These are phyloP conservation scores for Trametes punicea DNA, from an alignment of 768 basidiomycete genomes.

Conservation along the genomic window DNA sequence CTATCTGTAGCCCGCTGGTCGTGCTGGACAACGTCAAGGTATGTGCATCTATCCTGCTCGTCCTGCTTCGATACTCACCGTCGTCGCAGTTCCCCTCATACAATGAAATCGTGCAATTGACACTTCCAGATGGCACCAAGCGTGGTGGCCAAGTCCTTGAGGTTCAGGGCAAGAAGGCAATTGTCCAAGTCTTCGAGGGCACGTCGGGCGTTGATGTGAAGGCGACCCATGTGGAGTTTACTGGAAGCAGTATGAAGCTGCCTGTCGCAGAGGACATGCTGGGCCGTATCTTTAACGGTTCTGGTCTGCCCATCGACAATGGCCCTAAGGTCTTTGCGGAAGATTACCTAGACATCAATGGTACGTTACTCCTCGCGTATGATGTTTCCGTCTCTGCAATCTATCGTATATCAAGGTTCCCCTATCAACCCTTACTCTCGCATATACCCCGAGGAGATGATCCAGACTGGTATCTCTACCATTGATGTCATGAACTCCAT, in stretches of 20 bases:
- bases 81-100: constrained; percentile 83
- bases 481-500: constrained; percentile 99
- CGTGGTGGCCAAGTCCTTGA: constrained; percentile 98
- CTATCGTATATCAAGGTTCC: constrained; percentile 55
- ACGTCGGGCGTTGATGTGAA: constrained; percentile 98
- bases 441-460: constrained; percentile 99
- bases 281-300: constrained; percentile 98
- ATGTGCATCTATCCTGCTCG: constrained; percentile 22
- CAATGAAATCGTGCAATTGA: constrained; percentile 96
- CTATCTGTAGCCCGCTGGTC: constrained; percentile 80
- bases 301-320: constrained; percentile 96
- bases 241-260: constrained; percentile 97
- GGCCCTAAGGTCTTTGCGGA: constrained; percentile 99
- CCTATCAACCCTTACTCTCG: constrained; percentile 98
- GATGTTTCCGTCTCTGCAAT: constrained; percentile 17
- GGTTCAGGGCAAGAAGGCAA: constrained; percentile 97
- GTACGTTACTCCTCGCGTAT: constrained; percentile 40
- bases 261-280: constrained; percentile 99
- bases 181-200: constrained; percentile 99
- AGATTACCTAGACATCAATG: constrained; percentile 99
- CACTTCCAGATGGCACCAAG: constrained; percentile 90
- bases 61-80: constrained; percentile 5
- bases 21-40: constrained; percentile 99
- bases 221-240: constrained; percentile 96
- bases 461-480: constrained; percentile 99